phyloP scores from a whole-genome alignment of 2,329 filamentous ascomycete genomes.

The Helicocarpus griseus region DNA sequence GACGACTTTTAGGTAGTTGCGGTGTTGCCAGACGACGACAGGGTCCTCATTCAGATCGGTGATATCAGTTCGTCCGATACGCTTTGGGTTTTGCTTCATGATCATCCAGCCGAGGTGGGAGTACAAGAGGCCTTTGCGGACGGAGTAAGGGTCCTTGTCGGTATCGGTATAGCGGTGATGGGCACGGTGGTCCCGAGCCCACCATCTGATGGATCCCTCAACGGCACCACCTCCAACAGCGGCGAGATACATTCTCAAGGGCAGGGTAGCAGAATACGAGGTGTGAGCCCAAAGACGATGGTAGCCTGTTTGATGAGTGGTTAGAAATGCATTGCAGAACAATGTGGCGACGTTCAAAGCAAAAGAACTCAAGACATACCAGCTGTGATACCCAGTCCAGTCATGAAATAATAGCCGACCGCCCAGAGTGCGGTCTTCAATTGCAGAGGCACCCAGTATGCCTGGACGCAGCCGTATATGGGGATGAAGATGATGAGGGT shows the following conservation, averaged over 20 bases:
- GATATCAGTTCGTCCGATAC: slow-evolving; percentile 79
- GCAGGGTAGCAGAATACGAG: slow-evolving; percentile 67
- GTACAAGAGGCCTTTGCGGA: slow-evolving; percentile 78
- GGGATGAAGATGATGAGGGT: slow-evolving; percentile 71
- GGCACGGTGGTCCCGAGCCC: slow-evolving; percentile 75
- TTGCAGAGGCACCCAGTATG: slow-evolving; percentile 69
- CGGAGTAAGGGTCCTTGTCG: slow-evolving; percentile 84
- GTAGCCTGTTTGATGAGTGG: too few species aligned
- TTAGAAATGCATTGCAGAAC: too few species aligned
- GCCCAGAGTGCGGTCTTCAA: slow-evolving; percentile 64
- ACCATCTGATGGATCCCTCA: slow-evolving; percentile 80
- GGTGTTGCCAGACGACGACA: slow-evolving; percentile 80
- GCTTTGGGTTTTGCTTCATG: slow-evolving; percentile 87
- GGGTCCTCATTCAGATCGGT: slow-evolving; percentile 79
- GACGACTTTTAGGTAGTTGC: slow-evolving; percentile 73
- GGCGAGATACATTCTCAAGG: slow-evolving; percentile 73
- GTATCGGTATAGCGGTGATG: slow-evolving; percentile 90
- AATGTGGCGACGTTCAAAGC: too few species aligned
- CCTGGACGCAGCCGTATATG: slow-evolving; percentile 58
- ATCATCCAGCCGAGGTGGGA: slow-evolving; percentile 85
- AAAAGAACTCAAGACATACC: slow-evolving; percentile 40
- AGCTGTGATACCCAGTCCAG: slow-evolving; percentile 68
- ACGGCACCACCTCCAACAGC: slow-evolving; percentile 73
- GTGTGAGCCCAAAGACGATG: slow-evolving; percentile 81
- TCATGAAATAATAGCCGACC: slow-evolving; percentile 73